Conservation (phyloP, 1,284 basidiomycete species). For the Earliella scabrosa region DNA sequence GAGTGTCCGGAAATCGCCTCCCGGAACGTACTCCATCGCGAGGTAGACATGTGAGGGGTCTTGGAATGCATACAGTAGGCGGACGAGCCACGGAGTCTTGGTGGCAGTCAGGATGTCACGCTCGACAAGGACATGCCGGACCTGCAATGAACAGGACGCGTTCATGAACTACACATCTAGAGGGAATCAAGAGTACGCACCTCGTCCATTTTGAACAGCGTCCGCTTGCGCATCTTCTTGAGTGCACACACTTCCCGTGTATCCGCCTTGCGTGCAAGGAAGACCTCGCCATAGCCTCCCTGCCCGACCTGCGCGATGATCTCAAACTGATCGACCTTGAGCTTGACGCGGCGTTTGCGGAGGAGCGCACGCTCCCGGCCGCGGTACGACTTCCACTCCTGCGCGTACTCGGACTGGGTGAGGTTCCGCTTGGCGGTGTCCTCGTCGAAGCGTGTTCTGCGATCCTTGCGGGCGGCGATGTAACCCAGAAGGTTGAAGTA, state of each 20-base stretch:
- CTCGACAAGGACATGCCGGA: conserved; percentile 95
- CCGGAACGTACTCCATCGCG: conserved; percentile 98
- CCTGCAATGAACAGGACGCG: too few species aligned
- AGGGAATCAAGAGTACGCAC: too few species aligned
- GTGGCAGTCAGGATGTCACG: conserved; percentile 95
- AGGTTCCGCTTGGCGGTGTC: conserved; percentile 78
- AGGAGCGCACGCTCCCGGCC: conserved; percentile 91
- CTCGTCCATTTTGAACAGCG: conserved; percentile 96
- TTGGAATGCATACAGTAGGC: conserved; percentile 93
- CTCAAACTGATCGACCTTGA: conserved; percentile 89
- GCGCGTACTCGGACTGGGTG: conserved; percentile 64
- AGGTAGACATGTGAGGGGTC: conserved; percentile 89
- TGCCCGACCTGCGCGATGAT: conserved; percentile 98
- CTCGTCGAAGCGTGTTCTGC: conserved; percentile 80
- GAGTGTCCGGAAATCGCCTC: conserved; percentile 93
- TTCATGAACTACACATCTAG: too few species aligned
- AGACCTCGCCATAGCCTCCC: conserved; percentile 96
- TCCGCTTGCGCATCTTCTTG: conserved; percentile 95
- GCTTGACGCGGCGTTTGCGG: conserved; percentile 85
- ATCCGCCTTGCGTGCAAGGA: conserved; percentile 89
- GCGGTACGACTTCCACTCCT: conserved; percentile 90
- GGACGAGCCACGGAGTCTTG: conserved; percentile 94
- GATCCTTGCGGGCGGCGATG: conserved; percentile 81
- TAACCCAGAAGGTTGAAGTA: conserved; percentile 94
- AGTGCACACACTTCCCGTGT: conserved; percentile 93